Evolutionary conservation across 1,284 basidiomycete genomes (phyloP).

Genomic region (Mixia osmundae): DNA sequence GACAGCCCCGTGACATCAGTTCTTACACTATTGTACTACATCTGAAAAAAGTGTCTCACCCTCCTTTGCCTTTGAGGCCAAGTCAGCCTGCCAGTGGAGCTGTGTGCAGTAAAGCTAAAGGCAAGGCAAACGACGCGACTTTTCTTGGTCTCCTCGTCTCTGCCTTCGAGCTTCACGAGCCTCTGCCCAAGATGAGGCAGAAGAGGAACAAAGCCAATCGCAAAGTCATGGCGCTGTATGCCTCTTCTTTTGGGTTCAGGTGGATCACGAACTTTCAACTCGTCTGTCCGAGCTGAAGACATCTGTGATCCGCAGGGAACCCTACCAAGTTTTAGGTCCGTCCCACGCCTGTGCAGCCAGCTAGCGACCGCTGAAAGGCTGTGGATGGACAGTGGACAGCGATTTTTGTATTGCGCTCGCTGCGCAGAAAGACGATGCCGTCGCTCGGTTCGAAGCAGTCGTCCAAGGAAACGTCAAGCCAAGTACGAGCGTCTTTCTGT

Average conservation of each 20-base stretch:
- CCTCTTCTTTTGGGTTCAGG: slow-evolving; percentile 60
- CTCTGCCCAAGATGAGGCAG: slow-evolving; percentile 54
- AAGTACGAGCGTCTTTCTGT: slow-evolving; percentile 33
- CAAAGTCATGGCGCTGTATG: slow-evolving; percentile 72
- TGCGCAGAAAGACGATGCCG: slow-evolving; percentile 44
- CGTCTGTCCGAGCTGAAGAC: neutral
- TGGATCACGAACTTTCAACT: slow-evolving; percentile 12
- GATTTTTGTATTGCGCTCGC: slow-evolving; percentile 50
- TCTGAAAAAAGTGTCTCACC: too few species aligned
- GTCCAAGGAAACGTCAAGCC: slow-evolving; percentile 67
- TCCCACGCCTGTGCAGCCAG: slow-evolving; percentile 9
- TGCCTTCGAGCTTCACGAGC: too few species aligned
- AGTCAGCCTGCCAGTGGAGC: too few species aligned
- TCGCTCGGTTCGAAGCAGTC: slow-evolving; percentile 43
- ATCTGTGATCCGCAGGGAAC: slow-evolving; percentile 26
- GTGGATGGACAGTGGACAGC: slow-evolving; percentile 40
- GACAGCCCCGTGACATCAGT: too few species aligned
- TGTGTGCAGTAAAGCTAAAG: too few species aligned
- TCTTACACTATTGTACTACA: too few species aligned
- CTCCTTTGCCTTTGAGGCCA: too few species aligned
- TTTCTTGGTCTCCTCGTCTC: too few species aligned
- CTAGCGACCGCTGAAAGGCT: neutral
- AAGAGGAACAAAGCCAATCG: slow-evolving; percentile 77
- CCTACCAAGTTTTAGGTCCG: slow-evolving; percentile 66
- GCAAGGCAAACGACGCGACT: too few species aligned